Evolutionary conservation across 2,329 filamentous ascomycete species (phyloP).

Genomic region (Aureobasidium sp.): DNA sequence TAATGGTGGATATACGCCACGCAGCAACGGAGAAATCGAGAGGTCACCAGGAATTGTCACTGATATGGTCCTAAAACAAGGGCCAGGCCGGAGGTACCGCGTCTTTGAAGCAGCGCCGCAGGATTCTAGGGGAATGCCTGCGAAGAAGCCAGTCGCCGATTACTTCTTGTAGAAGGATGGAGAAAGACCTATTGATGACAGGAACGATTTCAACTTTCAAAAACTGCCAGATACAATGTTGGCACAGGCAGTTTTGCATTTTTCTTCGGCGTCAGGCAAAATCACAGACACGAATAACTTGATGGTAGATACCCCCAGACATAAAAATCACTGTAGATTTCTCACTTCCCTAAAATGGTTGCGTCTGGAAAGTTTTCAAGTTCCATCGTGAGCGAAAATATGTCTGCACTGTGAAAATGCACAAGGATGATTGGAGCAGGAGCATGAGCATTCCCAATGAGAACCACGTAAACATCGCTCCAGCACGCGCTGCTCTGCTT

Average conservation of each 20-base stretch:
- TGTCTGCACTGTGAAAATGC: too few relatives aligned
- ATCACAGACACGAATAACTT: background rate
- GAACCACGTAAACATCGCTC: too few relatives aligned
- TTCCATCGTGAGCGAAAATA: too few relatives aligned
- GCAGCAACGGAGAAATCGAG: constrained; percentile 62
- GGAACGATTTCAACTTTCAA: background rate
- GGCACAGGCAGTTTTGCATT: background rate
- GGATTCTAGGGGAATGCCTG: constrained; percentile 93
- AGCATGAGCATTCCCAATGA: too few relatives aligned
- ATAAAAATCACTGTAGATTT: background rate
- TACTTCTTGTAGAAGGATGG: constrained; percentile 67
- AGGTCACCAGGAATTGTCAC: constrained; percentile 25
- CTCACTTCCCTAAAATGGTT: background rate
- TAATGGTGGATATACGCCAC: constrained; percentile 40
- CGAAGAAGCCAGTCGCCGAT: constrained; percentile 95
- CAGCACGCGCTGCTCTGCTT: too few relatives aligned
- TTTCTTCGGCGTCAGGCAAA: background rate
- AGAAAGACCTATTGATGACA: background rate
- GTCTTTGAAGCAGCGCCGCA: constrained; percentile 97
- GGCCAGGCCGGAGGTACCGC: constrained; percentile 81
- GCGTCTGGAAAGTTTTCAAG: too few relatives aligned
- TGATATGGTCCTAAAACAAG: constrained; percentile 40
- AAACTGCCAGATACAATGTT: background rate
- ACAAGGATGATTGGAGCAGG: too few relatives aligned
- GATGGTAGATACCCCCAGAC: background rate